A percentile compares a stretch with the other conserved stretches of the same genome.
Conservation (phyloP, 176 grass and related monocot species). For the Aegilops bicornis region DNA sequence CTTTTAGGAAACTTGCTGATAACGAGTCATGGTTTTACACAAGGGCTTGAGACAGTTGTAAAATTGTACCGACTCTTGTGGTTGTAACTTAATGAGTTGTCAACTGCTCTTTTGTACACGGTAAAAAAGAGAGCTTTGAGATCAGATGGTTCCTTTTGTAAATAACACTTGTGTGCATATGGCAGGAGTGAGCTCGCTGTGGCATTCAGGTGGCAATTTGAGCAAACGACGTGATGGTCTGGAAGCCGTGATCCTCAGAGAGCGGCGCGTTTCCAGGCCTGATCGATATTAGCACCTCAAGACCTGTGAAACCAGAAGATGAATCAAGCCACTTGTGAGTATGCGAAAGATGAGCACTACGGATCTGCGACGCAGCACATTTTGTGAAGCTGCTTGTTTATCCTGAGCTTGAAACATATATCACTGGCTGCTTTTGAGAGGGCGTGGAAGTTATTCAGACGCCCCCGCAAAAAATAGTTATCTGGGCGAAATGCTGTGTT, state of each 20-base stretch:
- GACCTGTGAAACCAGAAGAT: slow-evolving; percentile 41
- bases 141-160: neutral
- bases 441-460: neutral
- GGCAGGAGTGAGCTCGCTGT: neutral
- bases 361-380: neutral
- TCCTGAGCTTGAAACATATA: neutral
- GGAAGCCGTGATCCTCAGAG: slow-evolving; percentile 64
- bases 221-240: slow-evolving; percentile 63
- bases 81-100: neutral
- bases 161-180: neutral
- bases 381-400: neutral
- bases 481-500: neutral
- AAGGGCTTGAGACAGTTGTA: slow-evolving; percentile 3
- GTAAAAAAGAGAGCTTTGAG: neutral
- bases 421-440: neutral
- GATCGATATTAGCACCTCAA: slow-evolving; percentile 70
- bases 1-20: neutral
- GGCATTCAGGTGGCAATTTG: slow-evolving; percentile 47
- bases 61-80: neutral
- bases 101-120: neutral
- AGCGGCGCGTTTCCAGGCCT: slow-evolving; percentile 73
- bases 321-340: neutral
- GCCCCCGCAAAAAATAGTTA: neutral
- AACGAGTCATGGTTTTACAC: neutral
- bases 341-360: neutral